phyloP scores from a whole-genome alignment of 176 grass and related monocot genomes.

The Tillandsia leiboldiana region DNA sequence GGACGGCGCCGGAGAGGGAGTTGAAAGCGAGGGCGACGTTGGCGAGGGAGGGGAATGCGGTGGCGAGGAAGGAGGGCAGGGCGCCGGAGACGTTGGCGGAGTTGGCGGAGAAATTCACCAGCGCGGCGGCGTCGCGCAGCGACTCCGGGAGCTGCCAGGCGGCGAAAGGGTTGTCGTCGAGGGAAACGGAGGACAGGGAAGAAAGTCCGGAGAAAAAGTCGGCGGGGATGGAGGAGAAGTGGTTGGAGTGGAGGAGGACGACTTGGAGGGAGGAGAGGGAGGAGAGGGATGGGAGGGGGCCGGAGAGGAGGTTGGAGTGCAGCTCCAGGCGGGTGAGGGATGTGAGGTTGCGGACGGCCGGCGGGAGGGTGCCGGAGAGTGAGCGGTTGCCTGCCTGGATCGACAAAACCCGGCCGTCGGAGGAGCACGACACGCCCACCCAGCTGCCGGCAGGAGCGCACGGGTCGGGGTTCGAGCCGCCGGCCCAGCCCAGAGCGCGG shows the following conservation, averaged over 20 bases:
- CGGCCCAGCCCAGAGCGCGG: slow-evolving; percentile 30
- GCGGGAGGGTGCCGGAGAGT: slow-evolving; percentile 32
- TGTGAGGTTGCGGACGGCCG: slow-evolving; percentile 56
- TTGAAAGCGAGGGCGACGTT: slow-evolving; percentile 39
- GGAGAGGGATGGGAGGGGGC: slow-evolving; percentile 43
- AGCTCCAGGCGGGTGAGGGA: slow-evolving; percentile 55
- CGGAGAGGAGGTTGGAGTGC: slow-evolving; percentile 31
- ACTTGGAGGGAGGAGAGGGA: slow-evolving; percentile 34
- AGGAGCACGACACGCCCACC: slow-evolving; percentile 30
- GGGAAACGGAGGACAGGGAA: slow-evolving; percentile 17
- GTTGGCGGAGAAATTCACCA: slow-evolving; percentile 66
- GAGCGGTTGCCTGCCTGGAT: slow-evolving; percentile 32
- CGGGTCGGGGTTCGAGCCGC: slow-evolving; percentile 21
- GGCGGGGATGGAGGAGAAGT: slow-evolving; percentile 36
- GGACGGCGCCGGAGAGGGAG: slow-evolving; percentile 44
- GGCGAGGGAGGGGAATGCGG: slow-evolving; percentile 24
- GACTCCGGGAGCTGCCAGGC: slow-evolving; percentile 34
- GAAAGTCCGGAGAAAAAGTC: slow-evolving; percentile 63
- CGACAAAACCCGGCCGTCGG: slow-evolving; percentile 31
- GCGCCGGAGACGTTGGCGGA: slow-evolving; percentile 33
- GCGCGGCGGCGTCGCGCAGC: slow-evolving; percentile 18
- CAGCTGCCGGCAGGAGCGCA: slow-evolving; percentile 31
- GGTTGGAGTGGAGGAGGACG: slow-evolving; percentile 38
- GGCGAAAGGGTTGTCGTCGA: slow-evolving; percentile 60
- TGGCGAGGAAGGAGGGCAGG: slow-evolving; percentile 50